A percentile compares a stretch with the other conserved stretches of the same genome.
Evolutionary conservation across 768 basidiomycete genomes (phyloP).

Genomic region (Cubamyces sp.): DNA sequence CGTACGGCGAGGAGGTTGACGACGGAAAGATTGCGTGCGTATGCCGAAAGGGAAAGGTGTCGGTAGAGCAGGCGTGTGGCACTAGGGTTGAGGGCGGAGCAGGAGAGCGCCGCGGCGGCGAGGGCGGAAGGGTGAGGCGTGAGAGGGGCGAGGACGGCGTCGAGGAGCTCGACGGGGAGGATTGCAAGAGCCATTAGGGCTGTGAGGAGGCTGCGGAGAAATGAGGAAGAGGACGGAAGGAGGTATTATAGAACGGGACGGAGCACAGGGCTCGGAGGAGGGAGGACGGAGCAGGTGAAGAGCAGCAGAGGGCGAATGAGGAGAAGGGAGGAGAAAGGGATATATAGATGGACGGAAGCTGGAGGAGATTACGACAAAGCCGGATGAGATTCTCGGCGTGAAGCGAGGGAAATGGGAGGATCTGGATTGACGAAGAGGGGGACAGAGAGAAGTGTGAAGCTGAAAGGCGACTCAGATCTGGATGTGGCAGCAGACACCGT

Average conservation of each 20-base stretch:
- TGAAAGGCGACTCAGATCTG: neutral
- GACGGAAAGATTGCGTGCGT: slow-evolving; percentile 50
- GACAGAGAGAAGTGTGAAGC: neutral
- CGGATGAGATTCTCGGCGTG: slow-evolving; percentile 6
- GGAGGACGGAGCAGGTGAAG: slow-evolving; percentile 12
- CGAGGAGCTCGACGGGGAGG: slow-evolving; percentile 68
- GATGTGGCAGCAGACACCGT: too few relatives aligned
- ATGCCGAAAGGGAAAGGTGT: slow-evolving; percentile 50
- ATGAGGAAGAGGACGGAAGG: slow-evolving; percentile 2
- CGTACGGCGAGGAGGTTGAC: slow-evolving; percentile 59
- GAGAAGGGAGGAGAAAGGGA: neutral
- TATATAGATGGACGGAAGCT: slow-evolving; percentile 3
- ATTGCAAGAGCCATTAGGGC: slow-evolving; percentile 48
- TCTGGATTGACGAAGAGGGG: neutral
- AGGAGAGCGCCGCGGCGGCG: slow-evolving; percentile 50
- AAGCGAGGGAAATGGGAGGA: slow-evolving; percentile 5
- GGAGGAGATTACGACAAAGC: neutral
- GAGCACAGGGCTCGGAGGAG: neutral
- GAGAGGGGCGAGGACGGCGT: slow-evolving; percentile 49
- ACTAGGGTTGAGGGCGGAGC: slow-evolving; percentile 46
- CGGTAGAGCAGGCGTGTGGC: slow-evolving; percentile 70
- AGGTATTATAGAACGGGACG: slow-evolving; percentile 10
- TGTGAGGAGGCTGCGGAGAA: slow-evolving; percentile 24
- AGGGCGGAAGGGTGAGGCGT: slow-evolving; percentile 40
- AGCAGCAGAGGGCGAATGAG: neutral